Evolutionary conservation across 257 asterid species (phyloP).

Genomic region (Solanum bukasovii): DNA sequence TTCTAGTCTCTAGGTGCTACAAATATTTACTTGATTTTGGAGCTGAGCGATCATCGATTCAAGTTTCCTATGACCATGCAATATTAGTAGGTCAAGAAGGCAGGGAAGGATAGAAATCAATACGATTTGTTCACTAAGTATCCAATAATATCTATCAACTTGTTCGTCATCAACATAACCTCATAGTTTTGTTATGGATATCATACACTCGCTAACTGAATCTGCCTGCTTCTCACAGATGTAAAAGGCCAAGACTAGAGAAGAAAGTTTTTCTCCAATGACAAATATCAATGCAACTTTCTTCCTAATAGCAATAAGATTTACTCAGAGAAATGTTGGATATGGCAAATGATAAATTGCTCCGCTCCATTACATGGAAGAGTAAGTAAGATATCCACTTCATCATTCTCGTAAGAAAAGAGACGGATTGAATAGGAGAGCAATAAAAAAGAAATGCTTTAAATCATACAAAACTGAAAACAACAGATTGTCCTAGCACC

Average conservation of each 20-base stretch:
- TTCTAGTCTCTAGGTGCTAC: neutral
- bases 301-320: neutral
- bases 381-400: neutral
- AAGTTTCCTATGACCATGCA: neutral
- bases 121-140: neutral
- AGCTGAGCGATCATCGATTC: neutral
- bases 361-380: neutral
- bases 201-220: neutral
- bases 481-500: neutral
- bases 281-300: neutral
- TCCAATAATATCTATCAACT: neutral
- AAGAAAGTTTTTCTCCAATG: neutral
- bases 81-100: neutral
- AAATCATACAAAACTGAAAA: neutral
- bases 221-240: neutral
- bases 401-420: neutral
- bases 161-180: neutral
- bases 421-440: neutral
- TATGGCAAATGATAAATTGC: neutral
- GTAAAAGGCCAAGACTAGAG: neutral
- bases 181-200: neutral
- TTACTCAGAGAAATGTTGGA: neutral
- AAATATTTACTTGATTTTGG: neutral
- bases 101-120: neutral
- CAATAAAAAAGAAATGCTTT: neutral